Evolutionary conservation across 2,329 filamentous ascomycete genomes (phyloP).

Genomic region (Verticillium klebahnii): DNA sequence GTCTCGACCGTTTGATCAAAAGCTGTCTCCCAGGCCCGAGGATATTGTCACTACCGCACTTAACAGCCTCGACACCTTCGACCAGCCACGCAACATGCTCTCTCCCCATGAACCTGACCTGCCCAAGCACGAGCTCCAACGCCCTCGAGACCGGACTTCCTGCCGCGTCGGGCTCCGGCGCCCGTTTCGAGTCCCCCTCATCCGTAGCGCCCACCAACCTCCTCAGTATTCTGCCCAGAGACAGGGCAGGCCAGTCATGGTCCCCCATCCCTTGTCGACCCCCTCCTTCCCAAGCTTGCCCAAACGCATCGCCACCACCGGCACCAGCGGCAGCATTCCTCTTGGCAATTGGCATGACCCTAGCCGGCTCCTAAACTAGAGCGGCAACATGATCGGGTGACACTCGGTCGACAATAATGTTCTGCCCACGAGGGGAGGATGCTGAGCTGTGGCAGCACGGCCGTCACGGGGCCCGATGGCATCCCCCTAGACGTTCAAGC

Average conservation of each 20-base stretch:
- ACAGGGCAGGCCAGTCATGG: background rate
- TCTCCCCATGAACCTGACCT: background rate
- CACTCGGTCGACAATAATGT: background rate
- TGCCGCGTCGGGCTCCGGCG: background rate
- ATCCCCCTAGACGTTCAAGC: background rate
- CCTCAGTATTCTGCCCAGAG: background rate
- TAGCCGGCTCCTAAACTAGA: slow-evolving; percentile 8
- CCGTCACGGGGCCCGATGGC: background rate
- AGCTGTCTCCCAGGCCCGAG: background rate
- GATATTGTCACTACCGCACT: background rate
- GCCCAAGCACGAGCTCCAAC: background rate
- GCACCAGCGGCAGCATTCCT: slow-evolving; percentile 6
- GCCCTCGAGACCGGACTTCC: background rate
- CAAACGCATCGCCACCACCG: background rate
- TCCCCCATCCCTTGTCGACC: background rate
- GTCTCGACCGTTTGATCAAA: background rate
- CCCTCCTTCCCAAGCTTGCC: background rate
- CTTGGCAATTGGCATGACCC: background rate
- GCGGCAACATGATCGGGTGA: background rate
- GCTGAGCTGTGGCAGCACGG: background rate
- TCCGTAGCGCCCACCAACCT: background rate
- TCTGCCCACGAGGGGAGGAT: slow-evolving; percentile 5
- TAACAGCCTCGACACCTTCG: background rate
- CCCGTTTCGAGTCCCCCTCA: background rate
- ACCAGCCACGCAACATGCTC: background rate